These are phyloP conservation scores for Podaxis rugospora DNA, from an alignment of 768 basidiomycete species.

Conservation along the genomic window DNA sequence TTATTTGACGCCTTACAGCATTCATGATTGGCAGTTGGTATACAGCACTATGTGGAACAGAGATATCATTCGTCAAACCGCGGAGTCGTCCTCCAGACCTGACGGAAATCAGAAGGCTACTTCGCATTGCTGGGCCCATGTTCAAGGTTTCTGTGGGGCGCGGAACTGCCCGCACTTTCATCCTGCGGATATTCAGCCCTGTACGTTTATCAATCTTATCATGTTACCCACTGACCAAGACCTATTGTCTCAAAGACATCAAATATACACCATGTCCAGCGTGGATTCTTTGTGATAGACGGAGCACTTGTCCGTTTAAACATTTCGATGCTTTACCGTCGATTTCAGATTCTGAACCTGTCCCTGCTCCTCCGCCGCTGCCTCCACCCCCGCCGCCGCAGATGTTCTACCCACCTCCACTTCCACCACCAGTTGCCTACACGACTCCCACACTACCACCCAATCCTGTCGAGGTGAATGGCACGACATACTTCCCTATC, in stretches of 20 bases:
- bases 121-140: slow-evolving; percentile 34
- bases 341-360: background rate
- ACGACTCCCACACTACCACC: background rate
- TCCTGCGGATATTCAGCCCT: slow-evolving; percentile 23
- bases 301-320: slow-evolving; percentile 24
- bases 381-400: background rate
- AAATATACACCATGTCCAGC: slow-evolving; percentile 30
- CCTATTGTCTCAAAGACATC: slow-evolving; percentile 20
- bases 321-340: slow-evolving; percentile 16
- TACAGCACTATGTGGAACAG: slow-evolving; percentile 15
- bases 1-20: slow-evolving; percentile 18
- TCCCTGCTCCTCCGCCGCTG: slow-evolving; percentile 7
- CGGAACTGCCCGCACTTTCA: slow-evolving; percentile 18
- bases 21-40: slow-evolving; percentile 25
- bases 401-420: slow-evolving; percentile 11
- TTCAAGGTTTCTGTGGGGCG: slow-evolving; percentile 23
- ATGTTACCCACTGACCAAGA: background rate
- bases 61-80: slow-evolving; percentile 7
- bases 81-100: slow-evolving; percentile 3
- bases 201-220: slow-evolving; percentile 21
- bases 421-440: background rate
- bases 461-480: slow-evolving; percentile 10
- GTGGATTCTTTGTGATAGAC: slow-evolving; percentile 25
- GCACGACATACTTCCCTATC: slow-evolving; percentile 15
- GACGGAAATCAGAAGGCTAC: slow-evolving; percentile 11